A percentile compares a stretch with the other conserved stretches of the same genome.
phyloP scores from a whole-genome alignment of 2,329 filamentous ascomycete genomes.

The Colletotrichum endophyticum region DNA sequence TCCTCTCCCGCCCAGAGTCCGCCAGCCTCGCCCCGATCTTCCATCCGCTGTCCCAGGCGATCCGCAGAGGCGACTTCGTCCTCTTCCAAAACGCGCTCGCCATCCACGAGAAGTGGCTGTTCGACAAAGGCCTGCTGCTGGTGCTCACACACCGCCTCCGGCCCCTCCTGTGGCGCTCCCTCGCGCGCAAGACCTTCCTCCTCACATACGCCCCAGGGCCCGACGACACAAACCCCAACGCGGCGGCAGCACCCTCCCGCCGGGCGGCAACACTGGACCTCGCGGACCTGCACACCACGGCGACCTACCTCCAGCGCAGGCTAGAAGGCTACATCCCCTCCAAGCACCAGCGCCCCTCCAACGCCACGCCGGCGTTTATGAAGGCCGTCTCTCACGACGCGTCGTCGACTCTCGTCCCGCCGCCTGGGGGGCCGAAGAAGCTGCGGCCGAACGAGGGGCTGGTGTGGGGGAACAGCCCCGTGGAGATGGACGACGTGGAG shows the following conservation, averaged over 20 bases:
- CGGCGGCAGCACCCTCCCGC: slow-evolving; percentile 47
- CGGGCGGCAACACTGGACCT: slow-evolving; percentile 79
- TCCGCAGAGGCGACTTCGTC: slow-evolving; percentile 76
- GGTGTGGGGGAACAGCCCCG: slow-evolving; percentile 66
- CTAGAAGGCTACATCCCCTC: slow-evolving; percentile 62
- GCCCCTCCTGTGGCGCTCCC: slow-evolving; percentile 81
- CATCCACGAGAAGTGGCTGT: slow-evolving; percentile 72
- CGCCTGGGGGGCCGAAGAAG: slow-evolving; percentile 48
- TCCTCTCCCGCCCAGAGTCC: slow-evolving; percentile 76
- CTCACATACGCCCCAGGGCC: slow-evolving; percentile 75
- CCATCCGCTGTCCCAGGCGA: slow-evolving; percentile 72
- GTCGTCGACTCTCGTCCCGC: slow-evolving; percentile 49
- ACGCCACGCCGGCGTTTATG: slow-evolving; percentile 49
- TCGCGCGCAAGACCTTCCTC: slow-evolving; percentile 79
- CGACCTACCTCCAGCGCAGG: slow-evolving; percentile 68
- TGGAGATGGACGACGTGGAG: slow-evolving; percentile 73
- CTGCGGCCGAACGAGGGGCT: slow-evolving; percentile 64
- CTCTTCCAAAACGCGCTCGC: slow-evolving; percentile 74
- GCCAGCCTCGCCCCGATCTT: slow-evolving; percentile 69
- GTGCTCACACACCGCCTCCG: slow-evolving; percentile 79
- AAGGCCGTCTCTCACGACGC: slow-evolving; percentile 54
- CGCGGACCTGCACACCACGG: slow-evolving; percentile 67
- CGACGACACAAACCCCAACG: slow-evolving; percentile 45
- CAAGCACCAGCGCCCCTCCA: slow-evolving; percentile 37
- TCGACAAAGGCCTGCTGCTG: slow-evolving; percentile 76